Percentiles rank a stretch among this genome's conserved stretches.
Conservation (phyloP, 495 filamentous ascomycete species). For the Aspergillus egyptiacus region DNA sequence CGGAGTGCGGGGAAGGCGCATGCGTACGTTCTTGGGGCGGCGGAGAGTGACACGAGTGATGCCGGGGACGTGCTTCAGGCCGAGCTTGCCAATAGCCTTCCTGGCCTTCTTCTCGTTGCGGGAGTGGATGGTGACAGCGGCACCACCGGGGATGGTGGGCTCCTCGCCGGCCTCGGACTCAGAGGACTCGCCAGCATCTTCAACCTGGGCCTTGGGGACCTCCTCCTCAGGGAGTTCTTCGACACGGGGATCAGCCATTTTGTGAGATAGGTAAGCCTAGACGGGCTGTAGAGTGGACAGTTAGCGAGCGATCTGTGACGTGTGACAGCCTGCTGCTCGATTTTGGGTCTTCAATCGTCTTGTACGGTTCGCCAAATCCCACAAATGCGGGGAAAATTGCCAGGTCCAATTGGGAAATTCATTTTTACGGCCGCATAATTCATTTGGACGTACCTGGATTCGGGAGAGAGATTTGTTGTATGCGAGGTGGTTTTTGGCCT, state of each 20-base stretch:
- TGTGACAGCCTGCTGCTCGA: constrained; percentile 9
- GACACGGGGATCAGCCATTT: constrained; percentile 95
- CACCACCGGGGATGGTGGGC: constrained; percentile 73
- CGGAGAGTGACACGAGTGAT: constrained; percentile 97
- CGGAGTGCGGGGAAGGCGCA: constrained; percentile 13
- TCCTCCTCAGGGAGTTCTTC: constrained; percentile 93
- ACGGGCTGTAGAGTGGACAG: constrained; percentile 19
- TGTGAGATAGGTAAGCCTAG: constrained; percentile 37
- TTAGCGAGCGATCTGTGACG: constrained; percentile 16
- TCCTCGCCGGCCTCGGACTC: constrained; percentile 69
- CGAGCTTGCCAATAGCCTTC: constrained; percentile 97
- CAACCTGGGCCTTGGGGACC: constrained; percentile 63
- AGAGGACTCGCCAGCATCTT: constrained; percentile 75
- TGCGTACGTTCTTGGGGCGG: constrained; percentile 88
- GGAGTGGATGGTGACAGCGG: constrained; percentile 84
- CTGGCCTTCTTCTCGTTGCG: constrained; percentile 99
- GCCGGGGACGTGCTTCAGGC: constrained; percentile 89
- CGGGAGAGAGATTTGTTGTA: constrained; percentile 34
- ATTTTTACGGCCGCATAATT: constrained; percentile 12
- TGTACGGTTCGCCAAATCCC: constrained; percentile 23
- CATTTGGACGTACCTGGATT: constrained; percentile 35
- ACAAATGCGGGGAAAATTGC: constrained; percentile 26
- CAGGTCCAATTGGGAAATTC: constrained; percentile 24
- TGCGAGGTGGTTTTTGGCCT: constrained; percentile 37
- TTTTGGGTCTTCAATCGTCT: constrained; percentile 13